Conservation (phyloP, 2,329 filamentous ascomycete genomes). For the Podosphaera fusca region DNA sequence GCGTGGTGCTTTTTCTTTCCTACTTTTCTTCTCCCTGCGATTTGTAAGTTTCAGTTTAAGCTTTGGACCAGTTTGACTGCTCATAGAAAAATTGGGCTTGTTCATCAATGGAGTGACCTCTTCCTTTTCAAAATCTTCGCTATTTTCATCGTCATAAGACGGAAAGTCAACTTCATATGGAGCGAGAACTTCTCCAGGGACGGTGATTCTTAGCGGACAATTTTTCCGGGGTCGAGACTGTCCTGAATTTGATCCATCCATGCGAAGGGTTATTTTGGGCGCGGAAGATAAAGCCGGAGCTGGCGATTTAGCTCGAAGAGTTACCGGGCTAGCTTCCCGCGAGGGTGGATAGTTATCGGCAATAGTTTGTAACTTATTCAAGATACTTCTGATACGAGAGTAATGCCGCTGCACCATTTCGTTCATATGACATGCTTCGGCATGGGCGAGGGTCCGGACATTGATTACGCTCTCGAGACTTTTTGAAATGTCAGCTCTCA, state of each 20-base stretch:
- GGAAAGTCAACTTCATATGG: conserved; percentile 43
- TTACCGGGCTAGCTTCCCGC: conserved; percentile 24
- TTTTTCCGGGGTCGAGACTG: conserved; percentile 9
- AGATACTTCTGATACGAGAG: conserved; percentile 32
- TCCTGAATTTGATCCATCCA: conserved; percentile 17
- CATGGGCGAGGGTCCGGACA: conserved; percentile 33
- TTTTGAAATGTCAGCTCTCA: conserved; percentile 37
- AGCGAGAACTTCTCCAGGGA: conserved; percentile 41
- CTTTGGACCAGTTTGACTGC: conserved; percentile 4
- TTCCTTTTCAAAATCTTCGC: conserved; percentile 9
- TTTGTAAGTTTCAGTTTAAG: conserved; percentile 15
- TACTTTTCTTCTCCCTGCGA: conserved; percentile 4
- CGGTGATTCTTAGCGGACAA: conserved; percentile 33
- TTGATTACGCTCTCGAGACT: conserved; percentile 29
- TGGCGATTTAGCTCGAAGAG: conserved; percentile 26
- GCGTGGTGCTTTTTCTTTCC: conserved; percentile 11
- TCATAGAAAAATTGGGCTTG: conserved; percentile 6
- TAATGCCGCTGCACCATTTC: conserved; percentile 41
- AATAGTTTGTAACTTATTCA: conserved; percentile 35
- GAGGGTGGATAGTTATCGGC: conserved; percentile 32
- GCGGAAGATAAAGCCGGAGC: conserved; percentile 28
- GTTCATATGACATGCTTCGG: conserved; percentile 38
- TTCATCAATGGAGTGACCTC: conserved; percentile 16
- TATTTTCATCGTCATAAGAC: conserved; percentile 20
- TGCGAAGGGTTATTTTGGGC: conserved; percentile 24